Evolutionary conservation across 768 basidiomycete genomes (phyloP), one percentile per base, ranked within the genome.

Genomic region (Tylopilus sp.): DNA sequence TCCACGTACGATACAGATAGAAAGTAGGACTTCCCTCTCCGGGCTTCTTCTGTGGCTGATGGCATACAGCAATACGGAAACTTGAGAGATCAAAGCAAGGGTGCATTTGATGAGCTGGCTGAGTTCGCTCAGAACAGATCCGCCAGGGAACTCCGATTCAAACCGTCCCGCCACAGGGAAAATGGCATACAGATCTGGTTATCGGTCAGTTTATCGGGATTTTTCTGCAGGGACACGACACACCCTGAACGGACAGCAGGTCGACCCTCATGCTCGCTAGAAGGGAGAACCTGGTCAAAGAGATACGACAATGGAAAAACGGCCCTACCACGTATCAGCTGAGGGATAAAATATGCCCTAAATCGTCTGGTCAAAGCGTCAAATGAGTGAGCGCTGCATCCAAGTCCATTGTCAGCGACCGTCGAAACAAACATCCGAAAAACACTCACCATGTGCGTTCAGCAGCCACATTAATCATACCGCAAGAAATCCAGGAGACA

Each of bases 331-430:
- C 58, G 53, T 17, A 69, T 73, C 5, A 78, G 52, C 31, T 60
- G 61, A 0, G 77, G 78, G 15, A 74, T 53, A 48, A 75, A 75
- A 50, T 73, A 59, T 4, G 65, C 62, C 40, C 73, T 69, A 2
- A 77, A 59, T 39, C 67, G 64, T 1, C 65, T 71, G 10, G 50
- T 58, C 33, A 73, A 44, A 1, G 43, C 1, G 25, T 60, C 62
- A n/a, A 43, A 42, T 15, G 49, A 66, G 49, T 40, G 53, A 50
- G 21, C 55, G 48, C 57, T 69, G 56, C 7, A 7, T 15, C 17
- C n/a, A 36, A 18, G 5, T 15, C 17, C n/a, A 36, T n/a, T 21
- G 38, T 58, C n/a, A 56, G 25, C 18, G 25, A 47, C 15, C 12
- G 36, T 1, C 11, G 21, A 45, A 11, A 48, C 45, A 26, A 50